phyloP scores from a whole-genome alignment of 2,329 filamentous ascomycete genomes.

The Metarhizium brunneum region DNA sequence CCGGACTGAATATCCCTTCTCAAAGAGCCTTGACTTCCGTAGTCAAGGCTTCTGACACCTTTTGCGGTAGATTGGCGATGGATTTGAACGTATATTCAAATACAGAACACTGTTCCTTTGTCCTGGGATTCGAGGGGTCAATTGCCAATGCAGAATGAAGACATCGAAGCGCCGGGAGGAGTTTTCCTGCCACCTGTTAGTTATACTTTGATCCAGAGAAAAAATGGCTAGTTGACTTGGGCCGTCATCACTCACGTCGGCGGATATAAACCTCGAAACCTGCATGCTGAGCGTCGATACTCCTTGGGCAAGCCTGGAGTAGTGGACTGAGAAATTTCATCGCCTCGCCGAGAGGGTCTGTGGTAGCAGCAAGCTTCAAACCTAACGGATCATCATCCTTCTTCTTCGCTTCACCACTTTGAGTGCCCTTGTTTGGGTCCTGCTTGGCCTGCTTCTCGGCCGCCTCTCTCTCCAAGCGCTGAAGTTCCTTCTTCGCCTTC shows the following conservation, averaged over 20 bases:
- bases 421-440: constrained; percentile 70
- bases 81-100: constrained; percentile 56
- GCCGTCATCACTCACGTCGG: constrained; percentile 53
- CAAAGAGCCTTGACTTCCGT: constrained; percentile 48
- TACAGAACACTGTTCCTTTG: constrained; percentile 65
- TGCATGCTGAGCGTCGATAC: constrained; percentile 69
- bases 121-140: constrained; percentile 57
- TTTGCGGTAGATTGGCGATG: constrained; percentile 48
- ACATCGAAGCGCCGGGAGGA: constrained; percentile 77
- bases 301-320: constrained; percentile 72
- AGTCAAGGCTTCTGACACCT: constrained; percentile 61
- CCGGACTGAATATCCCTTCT: background rate
- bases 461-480: constrained; percentile 61
- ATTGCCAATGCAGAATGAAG: constrained; percentile 64
- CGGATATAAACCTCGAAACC: constrained; percentile 88
- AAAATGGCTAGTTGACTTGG: background rate
- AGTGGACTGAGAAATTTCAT: constrained; percentile 79
- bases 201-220: background rate
- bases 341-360: constrained; percentile 74
- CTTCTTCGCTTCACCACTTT: constrained; percentile 65
- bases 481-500: constrained; percentile 73
- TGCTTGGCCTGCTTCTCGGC: constrained; percentile 70
- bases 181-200: constrained; percentile 55
- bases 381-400: constrained; percentile 85
- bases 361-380: constrained; percentile 67